Evolutionary conservation across 1,284 basidiomycete species (phyloP), one percentile per base, ranked within the genome.

Genomic region (Cutaneotrichosporon daszewskae): DNA sequence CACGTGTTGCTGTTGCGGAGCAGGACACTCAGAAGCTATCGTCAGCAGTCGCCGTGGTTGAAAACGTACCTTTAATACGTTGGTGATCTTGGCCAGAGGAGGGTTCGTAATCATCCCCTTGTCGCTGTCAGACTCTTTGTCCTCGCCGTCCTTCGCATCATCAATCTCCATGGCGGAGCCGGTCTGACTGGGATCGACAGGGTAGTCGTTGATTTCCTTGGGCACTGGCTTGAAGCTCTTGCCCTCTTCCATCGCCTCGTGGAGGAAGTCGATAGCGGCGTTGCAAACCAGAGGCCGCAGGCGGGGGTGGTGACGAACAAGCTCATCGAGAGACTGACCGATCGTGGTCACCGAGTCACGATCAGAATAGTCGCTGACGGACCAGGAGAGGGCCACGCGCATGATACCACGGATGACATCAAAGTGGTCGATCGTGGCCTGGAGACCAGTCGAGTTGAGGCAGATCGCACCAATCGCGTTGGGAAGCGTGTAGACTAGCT

Each of bases 401-500:
- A 98, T 86, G 40, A 97, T 80, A 37, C 82, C 80, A 8, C 82
- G 82, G 55, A 98, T 85, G 49, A 96, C 81, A 42, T 77, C 79
- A 1, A 86, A 84, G 35, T 84, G 82, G 10, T 79, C 78, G 13
- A 81, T 73, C 31, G 96, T 79, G 58, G 88, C 85, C 28, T 87
- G 80, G 57, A 95, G 82, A 3, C 95, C 95, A 3, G 79, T 75
- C 56, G 88, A 83, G 62, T 99, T 99, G 43, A 99, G 78, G 66
- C 94, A 98, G 32, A 98, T 76, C 0, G 95, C 95, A 26, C 94
- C 92, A 42, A 98, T 82, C n/a, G 91, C 94, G 59, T 94, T 94
- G 0, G 92, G 87, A 43, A 97, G 82, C 1, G 91, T 82, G 74
- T 86, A 84, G 40, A 98, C 82, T 40, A 96, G 85, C 72, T 96